Conservation (phyloP, 108 stramenopile genomes). For the Poteriospumella lacustris region DNA sequence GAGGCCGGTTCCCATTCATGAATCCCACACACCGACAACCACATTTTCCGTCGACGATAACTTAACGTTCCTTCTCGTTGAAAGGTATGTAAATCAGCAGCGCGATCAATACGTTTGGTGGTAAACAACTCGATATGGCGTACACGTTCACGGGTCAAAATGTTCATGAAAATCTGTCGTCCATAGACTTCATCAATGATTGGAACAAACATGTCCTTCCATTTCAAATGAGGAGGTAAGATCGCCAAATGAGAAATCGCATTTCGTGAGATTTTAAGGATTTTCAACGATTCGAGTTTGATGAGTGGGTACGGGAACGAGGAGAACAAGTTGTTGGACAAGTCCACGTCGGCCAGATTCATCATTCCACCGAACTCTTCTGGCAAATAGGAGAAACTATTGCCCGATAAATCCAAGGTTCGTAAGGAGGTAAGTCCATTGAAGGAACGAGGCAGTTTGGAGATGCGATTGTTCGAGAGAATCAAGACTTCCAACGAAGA, state of each 20-base stretch:
- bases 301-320: background rate
- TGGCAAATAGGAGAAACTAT: slow-evolving; percentile 11
- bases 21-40: background rate
- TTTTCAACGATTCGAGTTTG: background rate
- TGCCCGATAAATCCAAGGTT: background rate
- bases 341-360: background rate
- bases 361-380: background rate
- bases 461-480: slow-evolving; percentile 3
- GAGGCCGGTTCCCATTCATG: slow-evolving; percentile 24
- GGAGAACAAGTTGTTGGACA: background rate
- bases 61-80: background rate
- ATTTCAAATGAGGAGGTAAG: background rate
- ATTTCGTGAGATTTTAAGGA: background rate
- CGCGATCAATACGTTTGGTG: background rate
- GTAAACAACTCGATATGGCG: background rate
- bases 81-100: slow-evolving; percentile 15
- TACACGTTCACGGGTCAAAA: background rate
- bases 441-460: slow-evolving; percentile 16
- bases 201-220: slow-evolving; percentile 1
- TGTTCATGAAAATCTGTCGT: background rate
- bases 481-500: background rate
- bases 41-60: slow-evolving; percentile 14
- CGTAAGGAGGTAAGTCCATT: background rate
- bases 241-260: background rate
- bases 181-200: background rate